A percentile compares a stretch with the other conserved stretches of the same genome.
Conservation (phyloP, 2,329 filamentous ascomycete species). For the Zymoseptoria passerinii region DNA sequence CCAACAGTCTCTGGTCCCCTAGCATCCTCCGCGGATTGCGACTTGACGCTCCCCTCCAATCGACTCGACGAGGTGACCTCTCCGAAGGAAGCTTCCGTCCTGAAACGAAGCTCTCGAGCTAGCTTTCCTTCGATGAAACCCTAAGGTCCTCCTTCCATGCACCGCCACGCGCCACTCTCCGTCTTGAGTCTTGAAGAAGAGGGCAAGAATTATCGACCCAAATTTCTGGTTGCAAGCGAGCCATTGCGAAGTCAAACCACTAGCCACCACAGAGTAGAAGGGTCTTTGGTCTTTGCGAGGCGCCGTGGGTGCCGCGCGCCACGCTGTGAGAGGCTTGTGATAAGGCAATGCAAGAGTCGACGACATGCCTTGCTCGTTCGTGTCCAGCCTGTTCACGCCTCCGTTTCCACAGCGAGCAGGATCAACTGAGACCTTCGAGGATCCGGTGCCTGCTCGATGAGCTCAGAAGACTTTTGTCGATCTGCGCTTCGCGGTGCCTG, state of each 20-base stretch:
- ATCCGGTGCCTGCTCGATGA: background rate
- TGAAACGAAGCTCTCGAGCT: background rate
- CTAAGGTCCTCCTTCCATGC: background rate
- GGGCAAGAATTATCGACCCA: background rate
- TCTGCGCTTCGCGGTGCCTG: background rate
- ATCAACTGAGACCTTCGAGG: too few species aligned
- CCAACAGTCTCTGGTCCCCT: background rate
- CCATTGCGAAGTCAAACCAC: background rate
- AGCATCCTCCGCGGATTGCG: background rate
- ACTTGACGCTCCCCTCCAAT: background rate
- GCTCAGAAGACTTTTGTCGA: background rate
- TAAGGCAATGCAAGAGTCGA: background rate
- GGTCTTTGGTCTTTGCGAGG: too few species aligned
- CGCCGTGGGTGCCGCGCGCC: too few species aligned
- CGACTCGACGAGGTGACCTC: background rate
- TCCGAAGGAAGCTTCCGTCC: background rate
- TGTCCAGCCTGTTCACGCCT: too few species aligned
- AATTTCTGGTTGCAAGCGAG: background rate
- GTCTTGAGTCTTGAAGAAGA: background rate
- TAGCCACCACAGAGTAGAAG: background rate
- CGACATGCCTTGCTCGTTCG: background rate
- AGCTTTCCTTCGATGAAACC: background rate
- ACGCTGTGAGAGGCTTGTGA: background rate
- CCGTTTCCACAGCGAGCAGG: too few species aligned
- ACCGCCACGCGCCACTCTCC: background rate